These are phyloP conservation scores for Azolla pinnata DNA, from an alignment of 75 land plant genomes.

Conservation along the genomic window DNA sequence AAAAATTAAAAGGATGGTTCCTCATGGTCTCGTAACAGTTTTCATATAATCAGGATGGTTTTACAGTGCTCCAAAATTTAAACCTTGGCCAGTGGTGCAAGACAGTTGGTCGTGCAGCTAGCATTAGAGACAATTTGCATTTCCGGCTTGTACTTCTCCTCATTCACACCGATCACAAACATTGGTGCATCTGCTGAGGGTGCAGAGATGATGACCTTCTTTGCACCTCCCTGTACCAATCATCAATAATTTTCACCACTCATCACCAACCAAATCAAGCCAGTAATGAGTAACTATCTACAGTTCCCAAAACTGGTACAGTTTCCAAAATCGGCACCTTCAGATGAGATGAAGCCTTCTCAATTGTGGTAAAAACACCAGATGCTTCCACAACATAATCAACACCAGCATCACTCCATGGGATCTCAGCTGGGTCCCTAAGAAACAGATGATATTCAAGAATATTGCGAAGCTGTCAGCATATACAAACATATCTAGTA, in stretches of 20 bases:
- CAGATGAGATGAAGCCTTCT: constrained; percentile 29
- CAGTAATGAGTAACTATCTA: not conserved
- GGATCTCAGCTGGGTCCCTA: constrained; percentile 25
- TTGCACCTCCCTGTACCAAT: constrained; percentile 26
- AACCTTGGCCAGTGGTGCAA: constrained; percentile 36
- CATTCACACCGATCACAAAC: constrained; percentile 34
- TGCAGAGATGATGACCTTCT: constrained; percentile 34
- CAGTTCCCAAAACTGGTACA: not conserved
- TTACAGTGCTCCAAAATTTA: too few relatives aligned
- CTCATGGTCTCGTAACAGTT: too few relatives aligned
- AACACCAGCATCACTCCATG: constrained; percentile 23
- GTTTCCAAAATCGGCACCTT: constrained; percentile 8
- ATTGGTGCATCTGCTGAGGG: constrained; percentile 33
- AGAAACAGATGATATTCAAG: too few relatives aligned
- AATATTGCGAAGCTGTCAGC: too few relatives aligned
- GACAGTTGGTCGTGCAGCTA: constrained; percentile 39
- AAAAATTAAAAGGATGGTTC: too few relatives aligned
- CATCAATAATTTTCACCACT: not conserved
- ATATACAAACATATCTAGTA: not conserved
- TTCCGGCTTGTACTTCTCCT: constrained; percentile 20
- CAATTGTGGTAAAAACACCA: constrained; percentile 29
- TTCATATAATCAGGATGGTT: too few relatives aligned
- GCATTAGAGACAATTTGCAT: constrained; percentile 32
- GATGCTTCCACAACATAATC: constrained; percentile 31
- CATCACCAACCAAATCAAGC: not conserved